Evolutionary conservation across 306 rosid species (phyloP), one percentile per base, ranked within the genome.

Genomic region (Abrus precatorius): DNA sequence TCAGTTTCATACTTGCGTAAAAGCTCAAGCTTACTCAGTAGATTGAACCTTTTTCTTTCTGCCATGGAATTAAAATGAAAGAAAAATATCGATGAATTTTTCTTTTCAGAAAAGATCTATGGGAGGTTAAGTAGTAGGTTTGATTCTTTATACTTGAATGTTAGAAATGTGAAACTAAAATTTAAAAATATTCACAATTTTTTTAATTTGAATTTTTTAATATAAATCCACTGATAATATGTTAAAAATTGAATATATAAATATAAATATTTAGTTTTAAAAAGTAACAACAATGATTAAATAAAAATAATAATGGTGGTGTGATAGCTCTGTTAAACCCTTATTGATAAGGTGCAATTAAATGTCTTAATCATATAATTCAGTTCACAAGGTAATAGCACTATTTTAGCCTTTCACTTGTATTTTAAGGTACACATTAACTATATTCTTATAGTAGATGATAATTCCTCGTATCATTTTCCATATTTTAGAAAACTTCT

Each of bases 1-100:
- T 45, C 81, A 4, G 36, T 36, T 76, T 76, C 63, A 49, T 14
- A 9, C 63, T 11, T 63, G 29, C 9, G 28, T 3, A n/a, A 63
- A 13, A 63, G 29, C 5, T 62, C 68, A 11, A 36, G 11, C 13
- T 8, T 48, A 48, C 9, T 44, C 3, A 29, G 20, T 20, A 20
- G 20, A 20, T 20, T 20, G 20, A 20, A 20, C 0, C 20, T 20
- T 20, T 20, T 20, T 20, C 20, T 20, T 20, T 20, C 20, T 20
- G 20, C 20, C 20, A 20, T 20, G 20, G 20, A 20, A 20, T 20
- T 20, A 20, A 20, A 20, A 20, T 20, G 20, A 20, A 20, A 20
- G 0, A 47, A 69, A 13, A 40, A 14, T 5, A 67, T 20, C 20
- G 20, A 20, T 20, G 20, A 20, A 20, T 20, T 20, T 20, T 20